A percentile compares a stretch with the other conserved stretches of the same genome.
phyloP scores from a whole-genome alignment of 1,284 basidiomycete genomes.

The Melampsora larici-populina region DNA sequence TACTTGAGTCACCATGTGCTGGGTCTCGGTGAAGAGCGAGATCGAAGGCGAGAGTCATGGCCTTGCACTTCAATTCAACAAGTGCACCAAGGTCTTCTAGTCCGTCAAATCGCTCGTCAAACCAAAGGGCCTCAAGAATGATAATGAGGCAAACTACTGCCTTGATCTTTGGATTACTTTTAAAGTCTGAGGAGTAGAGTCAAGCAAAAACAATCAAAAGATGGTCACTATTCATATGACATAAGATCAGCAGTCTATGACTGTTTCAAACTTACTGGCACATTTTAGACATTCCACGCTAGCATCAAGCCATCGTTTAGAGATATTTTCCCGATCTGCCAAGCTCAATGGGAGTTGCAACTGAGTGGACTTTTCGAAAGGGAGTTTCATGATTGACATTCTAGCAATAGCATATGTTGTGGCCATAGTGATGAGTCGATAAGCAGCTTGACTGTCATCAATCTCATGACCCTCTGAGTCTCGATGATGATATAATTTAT shows the following conservation, averaged over 20 bases:
- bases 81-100: conserved; percentile 22
- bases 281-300: conserved; percentile 40
- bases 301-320: conserved; percentile 27
- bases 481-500: conserved; percentile 1
- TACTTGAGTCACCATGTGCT: conserved; percentile 25
- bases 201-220: background rate
- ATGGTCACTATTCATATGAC: no score
- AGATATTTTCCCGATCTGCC: conserved; percentile 18
- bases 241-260: background rate
- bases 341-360: conserved; percentile 7
- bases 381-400: conserved; percentile 24
- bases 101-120: conserved; percentile 32
- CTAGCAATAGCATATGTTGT: conserved; percentile 32
- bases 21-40: conserved; percentile 37
- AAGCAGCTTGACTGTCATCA: conserved; percentile 3
- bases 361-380: conserved; percentile 1
- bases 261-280: conserved; percentile 17
- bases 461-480: background rate
- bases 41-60: conserved; percentile 38
- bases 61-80: conserved; percentile 40
- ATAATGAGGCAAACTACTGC: conserved; percentile 35
- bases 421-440: conserved; percentile 32
- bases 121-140: conserved; percentile 37
- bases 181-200: conserved; percentile 10
- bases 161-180: conserved; percentile 22